Evolutionary conservation across 495 filamentous ascomycete species (phyloP), one percentile per base, ranked within the genome.

Genomic region (Glonium stellatum): DNA sequence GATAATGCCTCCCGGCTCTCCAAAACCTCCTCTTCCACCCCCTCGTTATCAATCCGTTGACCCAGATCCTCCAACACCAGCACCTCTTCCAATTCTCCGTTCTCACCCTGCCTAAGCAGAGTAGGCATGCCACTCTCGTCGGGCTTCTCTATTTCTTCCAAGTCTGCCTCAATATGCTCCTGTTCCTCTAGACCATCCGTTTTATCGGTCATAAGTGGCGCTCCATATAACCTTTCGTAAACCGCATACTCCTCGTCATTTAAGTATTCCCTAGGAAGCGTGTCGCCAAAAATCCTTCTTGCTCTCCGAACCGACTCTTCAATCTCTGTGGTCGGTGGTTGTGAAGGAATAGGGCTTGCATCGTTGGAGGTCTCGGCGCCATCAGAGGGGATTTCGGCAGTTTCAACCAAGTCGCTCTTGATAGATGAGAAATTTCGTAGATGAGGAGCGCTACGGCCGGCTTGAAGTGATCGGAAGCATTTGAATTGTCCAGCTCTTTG

Each of bases 191-290:
- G 79, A 5, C 84, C 73, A 71, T 88, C 85, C 39, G 81, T 80
- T 9, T 63, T 71, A 6, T 82, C 82, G 42, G 80, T 80, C 52
- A 77, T 77, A 62, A 79, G 69, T 23, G 80, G 90, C 62, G 75
- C 79, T 0, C 92, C 93, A 73, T 91, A 97, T 10, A 96, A 73
- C 58, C 89, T 79, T 58, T 86, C 84, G 68, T 96, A 97, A 1
- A 96, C 67, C 42, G 74, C 73, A 48, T 87, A 84, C 69, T 95
- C 92, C 31, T 84, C 78, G 4, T 78, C 76, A 15, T 81, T 80
- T 47, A 98, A 70, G 57, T 87, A 80, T 15, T 80, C 85, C n/a
- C 84, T 79, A 0, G 93, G 93, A 10, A 97, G 72, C 1, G 77
- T 83, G 63, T 93, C 83, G 44, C 92, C 88, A 71, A 89, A 95